Evolutionary conservation across 2,329 filamentous ascomycete genomes (phyloP), one percentile per base, ranked within the genome.

Genomic region (Biscogniauxia sp.): DNA sequence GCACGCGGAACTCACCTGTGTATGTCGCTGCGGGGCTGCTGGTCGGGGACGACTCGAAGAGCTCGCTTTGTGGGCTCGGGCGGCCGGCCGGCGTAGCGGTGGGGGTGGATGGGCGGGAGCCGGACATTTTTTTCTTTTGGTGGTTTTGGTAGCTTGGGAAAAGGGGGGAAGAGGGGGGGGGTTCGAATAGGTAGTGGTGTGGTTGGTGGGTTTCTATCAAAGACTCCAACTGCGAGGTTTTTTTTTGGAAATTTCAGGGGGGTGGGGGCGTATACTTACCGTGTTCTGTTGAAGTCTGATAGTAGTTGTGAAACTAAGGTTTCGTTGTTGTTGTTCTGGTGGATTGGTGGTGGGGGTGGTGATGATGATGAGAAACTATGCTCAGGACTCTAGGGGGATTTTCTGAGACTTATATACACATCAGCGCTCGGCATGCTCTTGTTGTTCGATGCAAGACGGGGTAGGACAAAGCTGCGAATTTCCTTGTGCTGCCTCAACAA

Each of bases 1-100:
- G 59, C 1, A 28, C 7, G 25, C 68, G 67, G 53, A 50, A 58
- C 54, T 70, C 68, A 53, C 67, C 67, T 51, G 68, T 69, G 51
- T 63, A 61, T 8, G 64, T 26, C 3, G 54, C 32, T 17, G 9
- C 17, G 17, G 20, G 23, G 9, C 50, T 51, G 8, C 32, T n/a
- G 5, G 23, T 37, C 25, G 55, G 6, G 25, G 28, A 28, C 26
- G 9, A 28, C 26, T 28, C 26, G 26, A 28, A 5, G 26, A 9
- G 5, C 5, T 28, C 13, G 37, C 37, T 41, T 41, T 28, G 26
- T 28, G 26, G 37, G 37, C 37, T 45, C 15, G 15, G 11, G 17
- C 37, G 37, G 37, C 37, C 37, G n/a, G 37, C 37, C 7, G 37
- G 37, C 37, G 37, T 45, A n/a, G 37, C 7, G 13, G 37, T 45